Evolutionary conservation across 306 rosid genomes (phyloP).

Genomic region (Lablab purpureus): DNA sequence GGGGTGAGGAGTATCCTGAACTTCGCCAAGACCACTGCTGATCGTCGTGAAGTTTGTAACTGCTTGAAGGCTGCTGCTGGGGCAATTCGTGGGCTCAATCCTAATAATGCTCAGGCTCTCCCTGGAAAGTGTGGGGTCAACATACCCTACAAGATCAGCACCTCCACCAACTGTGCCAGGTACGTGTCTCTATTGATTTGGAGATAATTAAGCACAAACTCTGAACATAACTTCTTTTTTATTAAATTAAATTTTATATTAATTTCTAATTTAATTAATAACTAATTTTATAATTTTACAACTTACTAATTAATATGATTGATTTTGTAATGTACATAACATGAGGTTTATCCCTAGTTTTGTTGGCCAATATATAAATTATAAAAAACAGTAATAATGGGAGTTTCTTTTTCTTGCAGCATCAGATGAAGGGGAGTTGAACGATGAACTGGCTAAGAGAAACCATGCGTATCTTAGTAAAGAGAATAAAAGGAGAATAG

Average conservation of each 20-base stretch:
- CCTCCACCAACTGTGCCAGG: constrained; percentile 56
- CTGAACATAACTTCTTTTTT: neutral
- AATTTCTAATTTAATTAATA: too few relatives aligned
- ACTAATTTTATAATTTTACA: too few relatives aligned
- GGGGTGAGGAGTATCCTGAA: constrained; percentile 36
- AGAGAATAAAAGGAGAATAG: constrained; percentile 23
- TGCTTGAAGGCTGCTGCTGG: constrained; percentile 59
- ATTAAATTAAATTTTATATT: too few relatives aligned
- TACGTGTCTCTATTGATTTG: neutral
- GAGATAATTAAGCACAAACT: neutral
- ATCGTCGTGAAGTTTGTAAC: constrained; percentile 39
- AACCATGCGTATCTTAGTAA: neutral
- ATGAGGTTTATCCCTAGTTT: neutral
- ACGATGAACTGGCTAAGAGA: neutral
- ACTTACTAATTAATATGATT: too few relatives aligned
- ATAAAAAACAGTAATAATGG: neutral
- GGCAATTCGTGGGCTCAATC: neutral
- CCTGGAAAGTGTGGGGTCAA: constrained; percentile 52
- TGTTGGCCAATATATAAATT: neutral
- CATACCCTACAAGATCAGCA: constrained; percentile 69
- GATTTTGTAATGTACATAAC: too few relatives aligned
- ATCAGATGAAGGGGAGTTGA: constrained; percentile 30
- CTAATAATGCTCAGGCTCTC: constrained; percentile 43
- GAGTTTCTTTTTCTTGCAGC: constrained; percentile 8
- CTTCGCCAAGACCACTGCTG: constrained; percentile 43